phyloP scores from a whole-genome alignment of 257 asterid species.

The Solanum dulcamara region DNA sequence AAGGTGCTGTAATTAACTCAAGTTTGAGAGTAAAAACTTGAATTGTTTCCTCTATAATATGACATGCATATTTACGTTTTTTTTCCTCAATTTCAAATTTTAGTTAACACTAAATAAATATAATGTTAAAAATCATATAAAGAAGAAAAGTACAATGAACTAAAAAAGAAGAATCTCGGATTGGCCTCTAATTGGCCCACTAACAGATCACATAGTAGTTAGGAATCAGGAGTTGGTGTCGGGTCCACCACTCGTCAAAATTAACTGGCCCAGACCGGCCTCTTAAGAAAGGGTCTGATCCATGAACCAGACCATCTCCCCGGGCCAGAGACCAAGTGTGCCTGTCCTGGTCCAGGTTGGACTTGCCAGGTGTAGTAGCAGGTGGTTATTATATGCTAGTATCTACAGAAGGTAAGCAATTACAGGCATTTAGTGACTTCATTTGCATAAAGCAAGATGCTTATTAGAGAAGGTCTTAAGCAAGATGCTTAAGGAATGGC shows the following conservation, averaged over 20 bases:
- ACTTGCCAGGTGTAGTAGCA: not conserved
- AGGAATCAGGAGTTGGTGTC: not conserved
- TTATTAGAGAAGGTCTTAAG: not conserved
- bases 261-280: not conserved
- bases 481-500: not conserved
- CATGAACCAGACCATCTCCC: not conserved
- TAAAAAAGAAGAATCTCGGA: not conserved
- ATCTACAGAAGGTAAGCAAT: not conserved
- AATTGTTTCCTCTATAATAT: not conserved
- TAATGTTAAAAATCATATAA: not conserved
- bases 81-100: not conserved
- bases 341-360: not conserved
- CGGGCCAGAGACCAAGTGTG: not conserved
- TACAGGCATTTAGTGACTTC: not conserved
- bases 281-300: not conserved
- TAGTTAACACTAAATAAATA: not conserved
- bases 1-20: conserved; percentile 23
- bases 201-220: not conserved
- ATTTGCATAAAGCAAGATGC: not conserved
- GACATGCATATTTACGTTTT: not conserved
- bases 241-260: not conserved
- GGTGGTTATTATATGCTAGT: not conserved
- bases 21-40: not conserved
- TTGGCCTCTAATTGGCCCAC: not conserved
- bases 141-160: not conserved